These are phyloP conservation scores for Rhynchosporium graminicola DNA, from an alignment of 2,329 filamentous ascomycete species.

Conservation along the genomic window DNA sequence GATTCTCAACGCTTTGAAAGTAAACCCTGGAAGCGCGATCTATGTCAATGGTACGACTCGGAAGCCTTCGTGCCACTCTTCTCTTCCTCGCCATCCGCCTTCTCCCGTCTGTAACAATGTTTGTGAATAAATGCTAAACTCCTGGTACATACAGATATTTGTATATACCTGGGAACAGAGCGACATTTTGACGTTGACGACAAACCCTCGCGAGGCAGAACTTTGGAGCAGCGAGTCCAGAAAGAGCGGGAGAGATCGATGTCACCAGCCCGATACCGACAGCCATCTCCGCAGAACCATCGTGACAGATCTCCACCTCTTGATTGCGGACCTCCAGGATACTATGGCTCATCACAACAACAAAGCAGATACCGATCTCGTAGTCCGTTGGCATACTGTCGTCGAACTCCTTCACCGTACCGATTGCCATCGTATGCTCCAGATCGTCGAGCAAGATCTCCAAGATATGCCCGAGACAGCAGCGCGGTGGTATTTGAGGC, in stretches of 20 bases:
- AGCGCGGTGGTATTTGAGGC: slow-evolving; percentile 21
- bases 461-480: slow-evolving; percentile 15
- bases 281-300: background rate
- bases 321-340: background rate
- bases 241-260: slow-evolving; percentile 10
- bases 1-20: slow-evolving; percentile 31
- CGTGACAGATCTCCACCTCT: slow-evolving; percentile 7
- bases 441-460: slow-evolving; percentile 13
- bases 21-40: slow-evolving; percentile 31
- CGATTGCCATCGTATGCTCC: slow-evolving; percentile 5
- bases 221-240: slow-evolving; percentile 22
- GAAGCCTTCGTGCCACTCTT: too few relatives aligned
- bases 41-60: slow-evolving; percentile 19
- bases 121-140: too few relatives aligned
- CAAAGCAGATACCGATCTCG: slow-evolving; percentile 16
- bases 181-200: slow-evolving; percentile 23
- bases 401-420: slow-evolving; percentile 19
- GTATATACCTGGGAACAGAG: slow-evolving; percentile 32
- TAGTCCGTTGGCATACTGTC: slow-evolving; percentile 11
- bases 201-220: slow-evolving; percentile 15
- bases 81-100: too few relatives aligned
- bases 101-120: too few relatives aligned
- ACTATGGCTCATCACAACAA: background rate
- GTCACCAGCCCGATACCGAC: slow-evolving; percentile 19
- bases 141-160: slow-evolving; percentile 1